phyloP scores from a whole-genome alignment of 805 yeast genomes.

The Myxozyma udenii region DNA sequence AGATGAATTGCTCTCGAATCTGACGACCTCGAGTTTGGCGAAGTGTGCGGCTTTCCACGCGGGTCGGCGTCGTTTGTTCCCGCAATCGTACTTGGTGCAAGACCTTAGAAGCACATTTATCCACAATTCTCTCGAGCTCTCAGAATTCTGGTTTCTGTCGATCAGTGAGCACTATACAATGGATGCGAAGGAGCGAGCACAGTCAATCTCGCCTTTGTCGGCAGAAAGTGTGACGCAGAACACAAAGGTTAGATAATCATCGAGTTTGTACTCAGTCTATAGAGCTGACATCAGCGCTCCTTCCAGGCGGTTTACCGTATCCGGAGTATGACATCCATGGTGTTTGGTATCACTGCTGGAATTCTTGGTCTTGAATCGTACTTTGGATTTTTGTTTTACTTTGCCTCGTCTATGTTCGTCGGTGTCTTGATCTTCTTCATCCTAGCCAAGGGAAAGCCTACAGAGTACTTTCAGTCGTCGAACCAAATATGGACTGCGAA shows the following conservation, averaged over 20 bases:
- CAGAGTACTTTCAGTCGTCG: conserved; percentile 43
- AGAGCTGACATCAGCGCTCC: not conserved
- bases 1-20: not conserved
- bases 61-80: too few species aligned
- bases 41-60: too few species aligned
- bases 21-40: not conserved
- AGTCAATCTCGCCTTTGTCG: conserved; percentile 20
- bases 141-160: not conserved
- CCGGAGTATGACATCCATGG: conserved; percentile 25
- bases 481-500: conserved; percentile 46
- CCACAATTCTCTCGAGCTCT: too few species aligned
- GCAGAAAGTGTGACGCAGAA: conserved; percentile 18
- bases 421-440: conserved; percentile 31
- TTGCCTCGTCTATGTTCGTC: conserved; percentile 21
- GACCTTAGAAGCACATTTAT: too few species aligned
- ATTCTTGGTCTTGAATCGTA: conserved; percentile 29
- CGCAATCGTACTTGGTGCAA: too few species aligned
- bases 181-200: conserved; percentile 19
- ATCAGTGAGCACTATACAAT: conserved; percentile 1
- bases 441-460: conserved; percentile 40
- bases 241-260: conserved; percentile 13
- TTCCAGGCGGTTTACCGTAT: conserved; percentile 21
- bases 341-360: conserved; percentile 30
- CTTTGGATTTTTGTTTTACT: conserved; percentile 30
- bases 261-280: not conserved